These are phyloP conservation scores for Plasmodium gallinaceum DNA, from an alignment of 169 alveolate genomes.

Conservation along the genomic window DNA sequence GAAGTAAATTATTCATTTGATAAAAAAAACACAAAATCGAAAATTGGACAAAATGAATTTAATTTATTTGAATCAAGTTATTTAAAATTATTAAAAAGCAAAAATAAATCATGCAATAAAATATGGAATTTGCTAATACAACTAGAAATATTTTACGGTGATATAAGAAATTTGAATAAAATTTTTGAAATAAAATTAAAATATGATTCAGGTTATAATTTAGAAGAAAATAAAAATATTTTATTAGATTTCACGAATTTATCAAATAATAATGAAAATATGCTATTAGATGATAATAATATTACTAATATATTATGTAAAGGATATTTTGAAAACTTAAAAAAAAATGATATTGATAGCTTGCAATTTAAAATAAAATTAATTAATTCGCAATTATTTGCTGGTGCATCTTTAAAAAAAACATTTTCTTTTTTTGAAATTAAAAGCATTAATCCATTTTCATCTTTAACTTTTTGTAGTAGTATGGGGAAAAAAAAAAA, in stretches of 20 bases:
- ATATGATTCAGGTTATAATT: conserved; percentile 71
- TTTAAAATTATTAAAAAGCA: conserved; percentile 54
- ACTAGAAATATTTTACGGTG: conserved; percentile 65
- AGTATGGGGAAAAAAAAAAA: background rate
- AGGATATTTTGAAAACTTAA: conserved; percentile 66
- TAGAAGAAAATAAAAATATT: conserved; percentile 73
- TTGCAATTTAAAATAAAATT: conserved; percentile 54
- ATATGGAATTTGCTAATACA: conserved; percentile 61
- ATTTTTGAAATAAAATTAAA: conserved; percentile 48
- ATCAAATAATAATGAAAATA: conserved; percentile 19
- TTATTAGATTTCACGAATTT: conserved; percentile 29
- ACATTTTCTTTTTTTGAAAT: conserved; percentile 33
- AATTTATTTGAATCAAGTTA: conserved; percentile 50
- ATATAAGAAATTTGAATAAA: conserved; percentile 40
- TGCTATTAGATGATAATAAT: conserved; percentile 28
- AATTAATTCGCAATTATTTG: conserved; percentile 63
- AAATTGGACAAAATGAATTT: conserved; percentile 44
- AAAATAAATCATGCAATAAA: conserved; percentile 59
- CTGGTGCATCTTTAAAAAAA: conserved; percentile 48
- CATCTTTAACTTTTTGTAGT: background rate
- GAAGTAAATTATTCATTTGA: background rate
- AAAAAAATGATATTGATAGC: conserved; percentile 63
- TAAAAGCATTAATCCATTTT: conserved; percentile 11
- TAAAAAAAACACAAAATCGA: conserved; percentile 7
- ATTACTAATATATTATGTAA: conserved; percentile 57